phyloP scores from a whole-genome alignment of 768 basidiomycete species.

The Kwoniella dendrophila region DNA sequence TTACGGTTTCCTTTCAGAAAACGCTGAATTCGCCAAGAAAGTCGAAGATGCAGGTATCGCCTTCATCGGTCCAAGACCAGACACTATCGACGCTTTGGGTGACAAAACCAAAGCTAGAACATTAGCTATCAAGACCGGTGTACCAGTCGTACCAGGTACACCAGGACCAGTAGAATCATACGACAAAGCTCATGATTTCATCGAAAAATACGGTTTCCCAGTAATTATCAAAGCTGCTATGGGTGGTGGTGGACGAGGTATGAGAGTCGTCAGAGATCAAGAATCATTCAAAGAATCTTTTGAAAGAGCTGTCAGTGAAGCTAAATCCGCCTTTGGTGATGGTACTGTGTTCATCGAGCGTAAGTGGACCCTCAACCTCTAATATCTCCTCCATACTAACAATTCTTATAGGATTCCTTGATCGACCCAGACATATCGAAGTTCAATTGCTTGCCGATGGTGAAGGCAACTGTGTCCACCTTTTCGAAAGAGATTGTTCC shows the following conservation, averaged over 20 bases:
- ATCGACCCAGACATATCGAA: slow-evolving; percentile 96
- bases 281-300: slow-evolving; percentile 86
- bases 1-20: slow-evolving; percentile 97
- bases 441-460: slow-evolving; percentile 92
- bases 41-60: slow-evolving; percentile 97
- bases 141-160: slow-evolving; percentile 96
- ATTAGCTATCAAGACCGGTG: slow-evolving; percentile 76
- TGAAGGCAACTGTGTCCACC: slow-evolving; percentile 90
- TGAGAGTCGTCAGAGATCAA: slow-evolving; percentile 96
- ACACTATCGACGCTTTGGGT: slow-evolving; percentile 94
- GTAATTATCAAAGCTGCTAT: slow-evolving; percentile 99
- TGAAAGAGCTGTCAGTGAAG: slow-evolving; percentile 89
- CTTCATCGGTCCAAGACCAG: slow-evolving; percentile 92
- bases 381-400: slow-evolving; percentile 2
- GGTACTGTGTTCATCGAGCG: slow-evolving; percentile 99
- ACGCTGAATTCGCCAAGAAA: slow-evolving; percentile 93
- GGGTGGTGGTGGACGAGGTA: slow-evolving; percentile 98
- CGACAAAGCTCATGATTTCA: slow-evolving; percentile 80
- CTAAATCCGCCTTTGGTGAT: slow-evolving; percentile 94
- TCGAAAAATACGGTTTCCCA: slow-evolving; percentile 95
- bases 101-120: slow-evolving; percentile 98
- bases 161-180: slow-evolving; percentile 86
- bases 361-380: slow-evolving; percentile 28
- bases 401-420: slow-evolving; percentile 61
- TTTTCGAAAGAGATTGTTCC: slow-evolving; percentile 98